phyloP scores from a whole-genome alignment of 345 rosid species.

The Toxicodendron radicans region DNA sequence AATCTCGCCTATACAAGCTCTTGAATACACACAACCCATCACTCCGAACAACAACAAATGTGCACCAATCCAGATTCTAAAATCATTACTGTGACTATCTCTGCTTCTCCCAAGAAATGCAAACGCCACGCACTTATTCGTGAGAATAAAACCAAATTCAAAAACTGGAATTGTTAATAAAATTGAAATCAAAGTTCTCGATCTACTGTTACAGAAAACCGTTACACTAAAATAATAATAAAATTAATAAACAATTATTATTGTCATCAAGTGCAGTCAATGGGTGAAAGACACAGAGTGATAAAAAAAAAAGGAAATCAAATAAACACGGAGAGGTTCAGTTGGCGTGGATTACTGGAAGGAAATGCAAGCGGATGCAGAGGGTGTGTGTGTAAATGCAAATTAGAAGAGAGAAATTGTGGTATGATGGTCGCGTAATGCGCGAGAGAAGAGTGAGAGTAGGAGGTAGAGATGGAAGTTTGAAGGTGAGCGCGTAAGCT shows the following conservation, averaged over 20 bases:
- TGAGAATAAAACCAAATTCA: not conserved
- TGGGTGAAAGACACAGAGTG: not conserved
- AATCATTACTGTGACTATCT: slow-evolving; percentile 11
- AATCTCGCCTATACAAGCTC: slow-evolving; percentile 91
- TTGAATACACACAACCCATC: slow-evolving; percentile 96
- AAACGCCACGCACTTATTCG: not conserved
- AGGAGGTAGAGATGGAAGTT: not conserved
- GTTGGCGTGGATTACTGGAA: slow-evolving; percentile 6
- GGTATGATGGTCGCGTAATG: too few relatives aligned
- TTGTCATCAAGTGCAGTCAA: not conserved
- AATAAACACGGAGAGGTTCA: not conserved
- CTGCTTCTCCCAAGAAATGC: not conserved
- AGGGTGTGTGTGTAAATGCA: not conserved
- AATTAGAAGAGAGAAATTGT: not conserved
- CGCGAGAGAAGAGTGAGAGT: not conserved
- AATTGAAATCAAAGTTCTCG: not conserved
- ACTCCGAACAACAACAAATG: slow-evolving; percentile 2
- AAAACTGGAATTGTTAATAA: too few relatives aligned
- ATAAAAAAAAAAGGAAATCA: too few relatives aligned
- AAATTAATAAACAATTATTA: not conserved
- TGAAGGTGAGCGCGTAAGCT: not conserved
- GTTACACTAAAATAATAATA: slow-evolving; percentile 4
- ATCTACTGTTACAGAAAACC: slow-evolving; percentile 18
- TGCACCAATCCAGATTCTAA: not conserved
- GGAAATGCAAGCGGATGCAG: too few relatives aligned